Percentiles rank a stretch among this genome's conserved stretches.
Conservation (phyloP, 1,139 yeast species). For the Taphrina pruni region DNA sequence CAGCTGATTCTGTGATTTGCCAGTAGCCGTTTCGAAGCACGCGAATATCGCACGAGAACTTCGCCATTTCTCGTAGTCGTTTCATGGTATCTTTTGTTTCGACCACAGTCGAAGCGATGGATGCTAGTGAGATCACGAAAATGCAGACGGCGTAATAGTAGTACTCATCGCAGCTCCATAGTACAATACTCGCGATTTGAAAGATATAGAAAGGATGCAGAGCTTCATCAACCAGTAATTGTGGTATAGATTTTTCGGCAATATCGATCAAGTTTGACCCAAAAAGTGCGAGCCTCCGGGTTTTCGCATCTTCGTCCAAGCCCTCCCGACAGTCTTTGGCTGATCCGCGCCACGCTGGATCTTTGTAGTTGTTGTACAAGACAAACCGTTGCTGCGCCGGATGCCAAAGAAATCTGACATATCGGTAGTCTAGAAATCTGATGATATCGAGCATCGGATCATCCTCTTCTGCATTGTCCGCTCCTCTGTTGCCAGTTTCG, state of each 20-base stretch:
- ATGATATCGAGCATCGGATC: constrained; percentile 70
- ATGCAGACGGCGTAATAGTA: constrained; percentile 93
- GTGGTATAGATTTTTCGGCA: constrained; percentile 69
- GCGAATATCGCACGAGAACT: constrained; percentile 77
- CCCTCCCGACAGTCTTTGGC: constrained; percentile 68
- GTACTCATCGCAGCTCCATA: constrained; percentile 92
- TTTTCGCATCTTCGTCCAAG: constrained; percentile 68
- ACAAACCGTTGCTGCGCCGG: constrained; percentile 86
- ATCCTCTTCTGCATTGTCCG: constrained; percentile 50
- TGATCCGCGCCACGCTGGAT: constrained; percentile 67
- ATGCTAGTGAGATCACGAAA: constrained; percentile 78
- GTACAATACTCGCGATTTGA: constrained; percentile 85
- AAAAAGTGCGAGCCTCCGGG: constrained; percentile 73
- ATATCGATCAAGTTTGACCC: constrained; percentile 78
- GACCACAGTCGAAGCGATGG: constrained; percentile 76
- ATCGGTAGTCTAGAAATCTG: constrained; percentile 77
- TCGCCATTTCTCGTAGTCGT: constrained; percentile 75
- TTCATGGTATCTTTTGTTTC: constrained; percentile 81
- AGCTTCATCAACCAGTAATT: constrained; percentile 77
- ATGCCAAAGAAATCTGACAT: constrained; percentile 78
- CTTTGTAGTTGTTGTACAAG: constrained; percentile 87
- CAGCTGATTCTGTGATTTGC: constrained; percentile 77
- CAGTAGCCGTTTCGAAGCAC: constrained; percentile 93
- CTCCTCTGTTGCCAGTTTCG: constrained; percentile 48
- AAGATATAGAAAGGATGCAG: constrained; percentile 93